These are phyloP conservation scores for Cyclotella cryptica DNA, from an alignment of 108 stramenopile species.

Conservation along the genomic window DNA sequence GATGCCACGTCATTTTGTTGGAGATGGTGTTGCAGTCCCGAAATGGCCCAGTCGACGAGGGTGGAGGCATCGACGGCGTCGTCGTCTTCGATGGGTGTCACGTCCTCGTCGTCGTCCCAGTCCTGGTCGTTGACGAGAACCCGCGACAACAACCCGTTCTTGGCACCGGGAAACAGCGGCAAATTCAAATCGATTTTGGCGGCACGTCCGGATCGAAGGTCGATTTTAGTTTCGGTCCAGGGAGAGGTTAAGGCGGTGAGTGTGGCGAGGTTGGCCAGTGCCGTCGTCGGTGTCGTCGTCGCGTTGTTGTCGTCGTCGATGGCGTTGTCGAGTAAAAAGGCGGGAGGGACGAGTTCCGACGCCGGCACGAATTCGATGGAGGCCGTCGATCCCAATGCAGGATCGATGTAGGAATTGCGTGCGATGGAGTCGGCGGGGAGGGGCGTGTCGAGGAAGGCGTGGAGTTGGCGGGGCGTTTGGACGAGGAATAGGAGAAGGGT, in stretches of 20 bases:
- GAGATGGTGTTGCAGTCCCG: too few species aligned
- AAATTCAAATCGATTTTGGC: background rate
- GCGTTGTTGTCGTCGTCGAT: background rate
- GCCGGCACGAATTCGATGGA: background rate
- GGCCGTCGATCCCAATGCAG: background rate
- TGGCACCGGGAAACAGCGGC: conserved; percentile 14
- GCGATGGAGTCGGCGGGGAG: background rate
- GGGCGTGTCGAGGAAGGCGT: background rate
- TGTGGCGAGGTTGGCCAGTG: background rate
- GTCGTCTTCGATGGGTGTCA: background rate
- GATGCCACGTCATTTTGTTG: too few species aligned
- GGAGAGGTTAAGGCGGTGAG: background rate
- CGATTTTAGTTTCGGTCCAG: background rate
- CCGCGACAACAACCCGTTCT: conserved; percentile 8
- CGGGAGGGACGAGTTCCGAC: background rate
- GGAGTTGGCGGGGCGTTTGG: background rate
- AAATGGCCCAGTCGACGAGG: background rate
- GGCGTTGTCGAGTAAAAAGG: background rate
- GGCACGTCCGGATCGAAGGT: conserved; percentile 10
- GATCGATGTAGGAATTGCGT: conserved; percentile 10
- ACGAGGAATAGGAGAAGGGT: conserved; percentile 1
- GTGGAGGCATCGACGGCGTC: background rate
- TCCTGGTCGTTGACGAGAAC: background rate
- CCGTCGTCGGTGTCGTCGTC: too few species aligned
- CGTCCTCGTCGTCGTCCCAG: background rate